phyloP scores from a whole-genome alignment of 345 rosid species.

The Euphorbia pulcherrima region DNA sequence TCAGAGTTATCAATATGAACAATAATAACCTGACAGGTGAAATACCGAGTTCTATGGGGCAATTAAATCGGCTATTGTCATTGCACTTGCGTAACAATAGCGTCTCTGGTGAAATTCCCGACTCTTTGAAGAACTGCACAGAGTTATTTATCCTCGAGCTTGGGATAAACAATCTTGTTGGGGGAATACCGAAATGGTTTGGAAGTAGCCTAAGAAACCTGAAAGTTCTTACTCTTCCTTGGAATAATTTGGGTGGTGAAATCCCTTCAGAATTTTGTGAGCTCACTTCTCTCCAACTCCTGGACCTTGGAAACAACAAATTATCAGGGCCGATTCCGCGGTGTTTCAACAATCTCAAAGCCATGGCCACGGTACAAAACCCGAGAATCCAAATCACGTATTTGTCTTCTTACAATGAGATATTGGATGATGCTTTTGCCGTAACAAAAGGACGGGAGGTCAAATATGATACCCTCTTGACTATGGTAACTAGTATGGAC shows the following conservation, averaged over 20 bases:
- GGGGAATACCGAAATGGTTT: background rate
- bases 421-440: background rate
- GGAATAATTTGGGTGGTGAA: conserved; percentile 6
- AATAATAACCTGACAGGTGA: conserved; percentile 7
- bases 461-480: background rate
- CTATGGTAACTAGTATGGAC: conserved; percentile 5
- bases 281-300: background rate
- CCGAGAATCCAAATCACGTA: background rate
- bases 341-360: conserved; percentile 1
- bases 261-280: conserved; percentile 9
- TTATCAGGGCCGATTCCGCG: background rate
- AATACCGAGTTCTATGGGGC: conserved; percentile 2
- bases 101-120: conserved; percentile 8
- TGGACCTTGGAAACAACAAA: background rate
- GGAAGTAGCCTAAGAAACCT: conserved; percentile 1
- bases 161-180: background rate
- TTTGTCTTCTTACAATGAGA: background rate
- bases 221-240: conserved; percentile 5
- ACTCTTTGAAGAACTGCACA: background rate
- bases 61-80: background rate
- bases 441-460: conserved; percentile 1
- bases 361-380: conserved; percentile 2
- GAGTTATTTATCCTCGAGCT: background rate
- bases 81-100: conserved; percentile 8
- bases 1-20: background rate